Base-by-base conservation (phyloP, 2,329 filamentous ascomycete species). In the Aspergillus caelatus region DNA sequence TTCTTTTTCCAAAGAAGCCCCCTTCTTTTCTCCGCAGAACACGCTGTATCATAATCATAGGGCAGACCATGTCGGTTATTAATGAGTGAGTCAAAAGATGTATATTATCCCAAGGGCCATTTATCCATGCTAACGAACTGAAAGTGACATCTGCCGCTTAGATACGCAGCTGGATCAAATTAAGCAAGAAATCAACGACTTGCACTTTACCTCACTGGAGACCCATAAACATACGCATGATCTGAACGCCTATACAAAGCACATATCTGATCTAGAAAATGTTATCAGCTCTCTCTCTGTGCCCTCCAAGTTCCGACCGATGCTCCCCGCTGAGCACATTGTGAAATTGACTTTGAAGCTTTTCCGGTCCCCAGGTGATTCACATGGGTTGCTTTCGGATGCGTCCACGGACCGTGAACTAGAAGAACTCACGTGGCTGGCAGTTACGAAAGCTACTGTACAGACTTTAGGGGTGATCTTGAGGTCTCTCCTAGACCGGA, bases 391-490 rank as follows among this genome's bases (percentile, higher is more conserved):
- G 23, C 30, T 65, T 65, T 70, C 74, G 12, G 68, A 71, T 28
- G 67, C 68, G 30, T 63, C 61, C 61, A 70, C 75, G 62, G 80
- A 82, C 21, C 90, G 92, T 72, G 89, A 93, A 74, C 84, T 86
- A 57, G 92, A 54, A 23, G 52, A 97, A 72, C 85, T 97, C 57
- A 91, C 96, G 77, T 98, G 95, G 95, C 81, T 97, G 28, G 83
- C 97, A 19, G 86, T 96, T 34, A 92, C 91, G 78, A 99, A 98
- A 77, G 94, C 94, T 5, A 92, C 94, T 0, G 88, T 94, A n/a
- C 94, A 97, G 74, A 89, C 91, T 1, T 96, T 97, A 72, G 94
- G 94, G 4, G 81, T 92, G 56, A 85, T 96, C 46, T 82, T 97
- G 69, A 89, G 89, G 69, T 88, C 87, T 0, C 84, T 98, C 4